Base-by-base conservation (phyloP, 2,329 filamentous ascomycete species). In the Catunica adiposa region DNA sequence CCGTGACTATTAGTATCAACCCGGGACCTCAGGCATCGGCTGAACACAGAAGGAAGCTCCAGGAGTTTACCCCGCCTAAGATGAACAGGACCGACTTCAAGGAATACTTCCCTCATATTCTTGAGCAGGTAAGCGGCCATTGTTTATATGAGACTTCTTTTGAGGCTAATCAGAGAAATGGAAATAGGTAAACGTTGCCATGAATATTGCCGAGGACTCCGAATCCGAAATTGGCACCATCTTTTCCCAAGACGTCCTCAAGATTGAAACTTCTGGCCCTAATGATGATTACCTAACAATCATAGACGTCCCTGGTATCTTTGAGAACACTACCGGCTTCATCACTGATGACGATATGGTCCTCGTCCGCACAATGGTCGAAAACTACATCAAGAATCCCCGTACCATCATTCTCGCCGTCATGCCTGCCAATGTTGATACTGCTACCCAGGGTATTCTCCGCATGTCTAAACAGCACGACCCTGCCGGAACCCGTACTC, bases 271-370 rank as follows among this genome's bases (percentile, higher is more conserved):
- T 9, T 54, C 52, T 26, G 61, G 63, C 15, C 54, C 61, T 3
- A 59, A 59, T 1, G 62, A 62, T 0, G 59, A 63, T 3, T 67
- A 71, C 26, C 64, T 75, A 1, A 74, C 71, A 0, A 64, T 74
- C 6, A 71, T 75, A 1, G 72, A 75, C 57, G 61, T 75, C 1
- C 72, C 71, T 1, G 71, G 72, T 1, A 61, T 74, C 3, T 70
- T 74, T 34, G 63, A 68, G 3, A 62, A 64, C 1, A 58, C 66
- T 6, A 66, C 63, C 17, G 64, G 67, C 6, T 61, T 67, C 3
- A 64, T 70, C 22, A 65, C 64, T 8, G 59, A 60, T 0, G 55
- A 59, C n/a, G 68, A 69, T 51, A 64, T 68, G 1, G 56, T 66
- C 6, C 58, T 65, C 5, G 66, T 74, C 1, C 52, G 59, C 6